Conservation (phyloP, 495 filamentous ascomycete species). For the Aspergillus haitiensis region DNA sequence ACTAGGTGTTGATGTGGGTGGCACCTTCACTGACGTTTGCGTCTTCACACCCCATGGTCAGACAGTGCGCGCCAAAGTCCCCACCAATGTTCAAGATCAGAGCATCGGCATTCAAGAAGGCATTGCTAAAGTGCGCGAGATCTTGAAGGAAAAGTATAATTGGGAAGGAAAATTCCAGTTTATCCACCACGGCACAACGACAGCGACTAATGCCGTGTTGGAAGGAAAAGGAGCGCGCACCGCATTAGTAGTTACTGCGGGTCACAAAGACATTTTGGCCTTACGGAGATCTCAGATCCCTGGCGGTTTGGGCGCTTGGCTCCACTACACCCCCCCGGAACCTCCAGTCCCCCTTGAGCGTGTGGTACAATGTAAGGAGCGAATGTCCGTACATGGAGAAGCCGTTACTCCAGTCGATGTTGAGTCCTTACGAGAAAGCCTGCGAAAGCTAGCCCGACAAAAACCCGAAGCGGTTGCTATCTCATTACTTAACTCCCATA, state of each 20-base stretch:
- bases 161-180: slow-evolving; percentile 37
- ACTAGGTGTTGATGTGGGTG: slow-evolving; percentile 46
- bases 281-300: slow-evolving; percentile 50
- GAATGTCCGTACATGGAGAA: slow-evolving; percentile 46
- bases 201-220: slow-evolving; percentile 43
- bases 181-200: slow-evolving; percentile 45
- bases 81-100: slow-evolving; percentile 49
- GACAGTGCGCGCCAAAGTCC: slow-evolving; percentile 47
- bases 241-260: slow-evolving; percentile 40
- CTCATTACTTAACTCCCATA: slow-evolving; percentile 51
- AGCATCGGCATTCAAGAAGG: slow-evolving; percentile 50
- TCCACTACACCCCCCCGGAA: slow-evolving; percentile 47
- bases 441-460: slow-evolving; percentile 33
- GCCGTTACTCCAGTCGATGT: slow-evolving; percentile 42
- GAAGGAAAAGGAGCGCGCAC: slow-evolving; percentile 47
- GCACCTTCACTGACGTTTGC: slow-evolving; percentile 53
- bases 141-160: slow-evolving; percentile 25
- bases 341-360: slow-evolving; percentile 52
- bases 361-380: slow-evolving; percentile 49
- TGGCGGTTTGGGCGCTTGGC: slow-evolving; percentile 49
- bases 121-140: slow-evolving; percentile 38
- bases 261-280: slow-evolving; percentile 45
- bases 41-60: slow-evolving; percentile 44
- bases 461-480: slow-evolving; percentile 48
- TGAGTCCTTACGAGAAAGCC: slow-evolving; percentile 32